Percentiles rank a stretch among this genome's conserved stretches.
phyloP scores from a whole-genome alignment of 208 protist species.

The Wallacemonas sp. region DNA sequence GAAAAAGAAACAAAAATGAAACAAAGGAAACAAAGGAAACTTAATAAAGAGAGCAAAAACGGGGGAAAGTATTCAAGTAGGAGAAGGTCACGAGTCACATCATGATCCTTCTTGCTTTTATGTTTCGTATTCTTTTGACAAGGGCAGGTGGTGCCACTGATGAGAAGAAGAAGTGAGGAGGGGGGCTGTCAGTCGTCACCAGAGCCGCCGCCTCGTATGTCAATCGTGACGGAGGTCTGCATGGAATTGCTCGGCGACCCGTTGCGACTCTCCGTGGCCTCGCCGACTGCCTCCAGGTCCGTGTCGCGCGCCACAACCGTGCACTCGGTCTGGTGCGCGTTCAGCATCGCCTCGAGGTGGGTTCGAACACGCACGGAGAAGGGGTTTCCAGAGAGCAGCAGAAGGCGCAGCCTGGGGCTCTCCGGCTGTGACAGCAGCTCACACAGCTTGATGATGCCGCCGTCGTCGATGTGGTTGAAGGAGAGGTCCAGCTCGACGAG shows the following conservation, averaged over 20 bases:
- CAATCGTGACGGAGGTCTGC: not conserved
- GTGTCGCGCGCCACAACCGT: slow-evolving; percentile 54
- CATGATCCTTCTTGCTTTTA: too few relatives aligned
- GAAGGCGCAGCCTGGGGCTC: slow-evolving; percentile 34
- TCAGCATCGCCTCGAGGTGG: slow-evolving; percentile 38
- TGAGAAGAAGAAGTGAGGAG: not conserved
- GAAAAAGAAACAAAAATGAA: too few relatives aligned
- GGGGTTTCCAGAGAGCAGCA: slow-evolving; percentile 60
- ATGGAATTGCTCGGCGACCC: not conserved
- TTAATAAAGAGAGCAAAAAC: too few relatives aligned
- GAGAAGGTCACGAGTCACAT: too few relatives aligned
- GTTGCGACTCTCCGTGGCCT: slow-evolving; percentile 14
- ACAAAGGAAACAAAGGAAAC: too few relatives aligned
- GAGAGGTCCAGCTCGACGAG: slow-evolving; percentile 66
- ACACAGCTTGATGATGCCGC: slow-evolving; percentile 46
- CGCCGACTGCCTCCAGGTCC: slow-evolving; percentile 32
- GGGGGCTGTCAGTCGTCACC: too few relatives aligned
- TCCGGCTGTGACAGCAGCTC: slow-evolving; percentile 27
- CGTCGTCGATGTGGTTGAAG: slow-evolving; percentile 62
- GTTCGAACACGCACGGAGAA: slow-evolving; percentile 30
- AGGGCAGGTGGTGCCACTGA: too few relatives aligned
- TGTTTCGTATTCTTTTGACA: too few relatives aligned
- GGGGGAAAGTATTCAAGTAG: too few relatives aligned
- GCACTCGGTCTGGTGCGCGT: slow-evolving; percentile 36
- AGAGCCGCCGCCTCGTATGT: not conserved